Evolutionary conservation across 2,329 filamentous ascomycete genomes (phyloP).

Genomic region (Fusarium subglutinans): DNA sequence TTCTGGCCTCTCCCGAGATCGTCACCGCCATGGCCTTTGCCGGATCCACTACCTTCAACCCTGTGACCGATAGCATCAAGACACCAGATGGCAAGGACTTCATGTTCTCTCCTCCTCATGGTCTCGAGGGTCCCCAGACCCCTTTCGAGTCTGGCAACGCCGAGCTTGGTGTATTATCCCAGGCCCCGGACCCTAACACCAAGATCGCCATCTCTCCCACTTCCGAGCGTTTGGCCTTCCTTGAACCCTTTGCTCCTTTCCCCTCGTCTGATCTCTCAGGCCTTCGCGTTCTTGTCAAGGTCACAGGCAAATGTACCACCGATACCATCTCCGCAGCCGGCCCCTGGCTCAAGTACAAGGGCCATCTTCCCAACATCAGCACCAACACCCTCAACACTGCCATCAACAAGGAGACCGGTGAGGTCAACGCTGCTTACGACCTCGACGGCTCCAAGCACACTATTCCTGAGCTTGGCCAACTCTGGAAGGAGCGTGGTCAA

Average conservation of each 20-base stretch:
- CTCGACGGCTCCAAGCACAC: conserved; percentile 76
- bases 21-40: conserved; percentile 97
- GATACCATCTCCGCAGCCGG: conserved; percentile 97
- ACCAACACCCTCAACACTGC: conserved; percentile 98
- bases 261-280: conserved; percentile 77
- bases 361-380: conserved; percentile 96
- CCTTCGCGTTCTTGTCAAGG: conserved; percentile 91
- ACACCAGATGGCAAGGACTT: conserved; percentile 85
- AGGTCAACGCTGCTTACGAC: conserved; percentile 94
- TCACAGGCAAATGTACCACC: conserved; percentile 96
- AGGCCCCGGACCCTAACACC: conserved; percentile 74
- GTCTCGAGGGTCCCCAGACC: conserved; percentile 67
- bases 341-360: conserved; percentile 99
- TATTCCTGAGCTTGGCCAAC: conserved; percentile 86
- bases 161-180: conserved; percentile 76
- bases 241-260: conserved; percentile 91
- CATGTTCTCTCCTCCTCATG: conserved; percentile 83
- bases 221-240: conserved; percentile 88
- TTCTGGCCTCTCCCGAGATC: conserved; percentile 94
- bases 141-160: conserved; percentile 83
- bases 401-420: conserved; percentile 88
- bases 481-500: conserved; percentile 79
- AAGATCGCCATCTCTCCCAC: conserved; percentile 82
- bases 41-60: conserved; percentile 94
- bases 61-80: conserved; percentile 83